A percentile compares a stretch with the other conserved stretches of the same genome.
These are phyloP conservation scores for Boechera retrofracta DNA, from an alignment of 345 rosid species.

Conservation along the genomic window DNA sequence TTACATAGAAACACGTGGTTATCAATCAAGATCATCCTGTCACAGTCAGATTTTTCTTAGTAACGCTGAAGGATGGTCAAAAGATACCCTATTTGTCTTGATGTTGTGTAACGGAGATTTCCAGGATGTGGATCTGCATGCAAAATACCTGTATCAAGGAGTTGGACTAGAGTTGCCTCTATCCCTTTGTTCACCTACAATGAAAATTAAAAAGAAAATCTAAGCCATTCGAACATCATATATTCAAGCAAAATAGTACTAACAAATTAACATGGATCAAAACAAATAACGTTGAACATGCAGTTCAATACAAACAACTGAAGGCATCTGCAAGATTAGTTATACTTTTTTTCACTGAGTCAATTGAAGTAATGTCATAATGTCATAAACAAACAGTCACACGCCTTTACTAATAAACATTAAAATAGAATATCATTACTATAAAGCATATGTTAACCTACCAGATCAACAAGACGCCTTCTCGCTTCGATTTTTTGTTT, in stretches of 20 bases:
- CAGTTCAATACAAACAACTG: slow-evolving; percentile 20
- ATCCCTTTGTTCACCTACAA: slow-evolving; percentile 87
- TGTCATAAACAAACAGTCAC: background rate
- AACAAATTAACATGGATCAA: slow-evolving; percentile 11
- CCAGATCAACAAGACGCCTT: slow-evolving; percentile 82
- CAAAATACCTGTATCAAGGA: slow-evolving; percentile 90
- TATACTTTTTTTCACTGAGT: slow-evolving; percentile 2
- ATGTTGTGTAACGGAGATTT: slow-evolving; percentile 79
- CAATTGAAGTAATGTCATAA: slow-evolving; percentile 14
- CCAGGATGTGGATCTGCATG: slow-evolving; percentile 99
- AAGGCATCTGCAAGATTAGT: slow-evolving; percentile 27
- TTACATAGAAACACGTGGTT: slow-evolving; percentile 44
- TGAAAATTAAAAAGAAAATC: slow-evolving; percentile 16
- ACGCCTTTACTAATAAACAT: background rate
- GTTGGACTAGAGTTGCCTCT: slow-evolving; percentile 91
- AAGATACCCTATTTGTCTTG: slow-evolving; percentile 86
- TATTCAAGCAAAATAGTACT: slow-evolving; percentile 16
- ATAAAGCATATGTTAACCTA: slow-evolving; percentile 41
- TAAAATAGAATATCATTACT: slow-evolving; percentile 8
- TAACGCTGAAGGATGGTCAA: slow-evolving; percentile 13
- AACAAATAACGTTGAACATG: slow-evolving; percentile 11
- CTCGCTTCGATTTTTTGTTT: slow-evolving; percentile 67
- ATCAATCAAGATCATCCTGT: slow-evolving; percentile 28
- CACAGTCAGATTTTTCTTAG: slow-evolving; percentile 29
- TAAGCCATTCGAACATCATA: slow-evolving; percentile 26